phyloP scores from a whole-genome alignment of 805 yeast species.

The Schwanniomyces vanrijiae region DNA sequence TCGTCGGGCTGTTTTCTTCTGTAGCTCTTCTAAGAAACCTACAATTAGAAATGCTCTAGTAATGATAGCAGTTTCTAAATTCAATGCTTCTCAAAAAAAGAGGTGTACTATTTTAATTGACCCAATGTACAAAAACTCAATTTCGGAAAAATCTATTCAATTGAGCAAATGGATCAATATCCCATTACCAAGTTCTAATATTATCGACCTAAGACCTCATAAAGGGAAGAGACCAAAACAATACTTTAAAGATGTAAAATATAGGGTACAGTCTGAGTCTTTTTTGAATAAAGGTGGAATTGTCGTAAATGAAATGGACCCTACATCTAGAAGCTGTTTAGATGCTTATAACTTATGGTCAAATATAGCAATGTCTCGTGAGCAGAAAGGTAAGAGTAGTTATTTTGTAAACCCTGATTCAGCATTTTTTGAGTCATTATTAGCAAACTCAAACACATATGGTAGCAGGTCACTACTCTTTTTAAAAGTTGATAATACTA shows the following conservation, averaged over 20 bases:
- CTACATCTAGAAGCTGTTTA: slow-evolving; percentile 28
- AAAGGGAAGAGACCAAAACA: slow-evolving; percentile 27
- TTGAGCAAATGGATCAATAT: slow-evolving; percentile 39
- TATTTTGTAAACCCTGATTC: slow-evolving; percentile 22
- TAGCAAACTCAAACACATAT: slow-evolving; percentile 19
- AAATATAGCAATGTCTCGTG: slow-evolving; percentile 39
- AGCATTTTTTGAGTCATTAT: slow-evolving; percentile 28
- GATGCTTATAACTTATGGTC: slow-evolving; percentile 34
- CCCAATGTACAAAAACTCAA: slow-evolving; percentile 35
- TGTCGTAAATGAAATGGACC: slow-evolving; percentile 30
- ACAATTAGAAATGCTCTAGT: slow-evolving; percentile 42
- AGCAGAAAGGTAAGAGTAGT: slow-evolving; percentile 39
- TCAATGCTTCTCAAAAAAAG: slow-evolving; percentile 24
- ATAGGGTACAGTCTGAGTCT: slow-evolving; percentile 35
- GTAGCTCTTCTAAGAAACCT: slow-evolving; percentile 37
- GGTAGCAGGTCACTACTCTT: slow-evolving; percentile 32
- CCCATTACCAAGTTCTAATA: slow-evolving; percentile 38
- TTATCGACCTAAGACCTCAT: slow-evolving; percentile 38
- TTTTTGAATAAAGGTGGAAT: slow-evolving; percentile 35
- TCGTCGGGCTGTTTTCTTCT: slow-evolving; percentile 37
- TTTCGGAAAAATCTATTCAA: slow-evolving; percentile 28
- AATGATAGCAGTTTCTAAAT: slow-evolving; percentile 32
- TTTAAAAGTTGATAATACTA: slow-evolving; percentile 33
- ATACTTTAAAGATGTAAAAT: slow-evolving; percentile 41
- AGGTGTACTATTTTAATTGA: slow-evolving; percentile 36